Base-by-base conservation (phyloP, 768 basidiomycete genomes). In the Gautieria morchelliformis region DNA sequence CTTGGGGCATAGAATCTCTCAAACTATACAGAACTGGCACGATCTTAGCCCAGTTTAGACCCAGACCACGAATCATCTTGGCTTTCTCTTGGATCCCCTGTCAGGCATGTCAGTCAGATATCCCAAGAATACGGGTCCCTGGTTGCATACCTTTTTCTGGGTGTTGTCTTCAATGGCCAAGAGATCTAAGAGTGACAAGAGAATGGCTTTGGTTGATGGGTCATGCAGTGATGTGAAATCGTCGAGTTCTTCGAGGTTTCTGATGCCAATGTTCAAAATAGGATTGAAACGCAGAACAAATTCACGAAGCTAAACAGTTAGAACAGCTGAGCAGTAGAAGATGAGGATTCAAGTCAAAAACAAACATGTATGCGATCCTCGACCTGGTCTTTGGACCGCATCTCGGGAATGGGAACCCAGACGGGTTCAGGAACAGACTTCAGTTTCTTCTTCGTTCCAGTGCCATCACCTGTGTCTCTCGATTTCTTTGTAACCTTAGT, bases 221-320 rank as follows among this genome's bases (percentile, higher is more conserved):
- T 88, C 86, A 65, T 66, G 14, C 60, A 62, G 22, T 61, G 61
- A 15, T 19, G 10, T 68, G n/a, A 74, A 62, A 49, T 73, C 74
- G 30, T 87, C 87, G 8, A 91, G 69, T 58, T 89, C 85, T 47
- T 84, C 80, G 5, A 85, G 66, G 55, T 82, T 77, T 3, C 68
- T 59, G 60, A 76, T 74, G 49, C 80, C 66, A 42, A 77, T 73
- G 27, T 81, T 78, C 62, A 84, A 67, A 15, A 80, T 56, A 30
- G 73, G 71, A 1, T 74, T 72, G 61, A 90, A 90, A 35, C 89
- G 77, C 48, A 86, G 65, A 11, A 80, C 65, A 65, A 89, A 92
- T 68, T 91, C 89, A 57, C 89, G 81, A 44, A 90, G 83, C 62
- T 80, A 72, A 24, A 20, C 45, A 9, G 27, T 11, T 39, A 17